phyloP scores from a whole-genome alignment of 305 asterid genomes.

The Caryopteris hybrid region DNA sequence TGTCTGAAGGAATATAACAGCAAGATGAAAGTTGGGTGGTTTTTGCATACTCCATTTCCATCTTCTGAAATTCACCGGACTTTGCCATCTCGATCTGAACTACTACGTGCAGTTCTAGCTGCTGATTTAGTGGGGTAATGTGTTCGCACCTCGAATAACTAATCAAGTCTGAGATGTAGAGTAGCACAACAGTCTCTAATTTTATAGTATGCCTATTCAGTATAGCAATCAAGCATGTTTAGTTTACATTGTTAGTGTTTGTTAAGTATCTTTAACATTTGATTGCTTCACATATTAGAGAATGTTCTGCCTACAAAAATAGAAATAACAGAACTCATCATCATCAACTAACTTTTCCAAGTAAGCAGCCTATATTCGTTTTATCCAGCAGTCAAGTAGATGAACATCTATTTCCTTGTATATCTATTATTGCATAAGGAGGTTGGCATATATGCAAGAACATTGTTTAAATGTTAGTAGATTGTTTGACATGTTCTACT shows the following conservation, averaged over 20 bases:
- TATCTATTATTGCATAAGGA: neutral
- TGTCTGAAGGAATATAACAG: conserved; percentile 69
- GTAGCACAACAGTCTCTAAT: neutral
- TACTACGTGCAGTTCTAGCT: conserved; percentile 77
- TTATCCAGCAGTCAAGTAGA: neutral
- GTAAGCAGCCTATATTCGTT: neutral
- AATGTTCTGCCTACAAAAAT: neutral
- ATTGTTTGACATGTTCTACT: neutral
- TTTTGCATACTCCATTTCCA: conserved; percentile 93
- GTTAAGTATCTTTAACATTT: neutral
- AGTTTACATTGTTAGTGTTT: neutral
- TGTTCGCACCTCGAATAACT: conserved; percentile 5
- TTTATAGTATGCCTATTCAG: neutral
- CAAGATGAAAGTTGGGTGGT: conserved; percentile 95
- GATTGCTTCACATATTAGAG: neutral
- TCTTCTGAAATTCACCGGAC: conserved; percentile 96
- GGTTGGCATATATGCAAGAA: neutral
- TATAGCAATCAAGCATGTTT: neutral
- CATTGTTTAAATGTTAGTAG: neutral
- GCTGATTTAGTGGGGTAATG: conserved; percentile 93
- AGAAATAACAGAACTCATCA: neutral
- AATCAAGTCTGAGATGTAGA: no score
- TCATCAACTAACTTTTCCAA: neutral
- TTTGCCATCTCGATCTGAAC: conserved; percentile 85
- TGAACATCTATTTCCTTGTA: neutral